Base-by-base conservation (phyloP, 2,329 filamentous ascomycete genomes). In the Beauveria australis region DNA sequence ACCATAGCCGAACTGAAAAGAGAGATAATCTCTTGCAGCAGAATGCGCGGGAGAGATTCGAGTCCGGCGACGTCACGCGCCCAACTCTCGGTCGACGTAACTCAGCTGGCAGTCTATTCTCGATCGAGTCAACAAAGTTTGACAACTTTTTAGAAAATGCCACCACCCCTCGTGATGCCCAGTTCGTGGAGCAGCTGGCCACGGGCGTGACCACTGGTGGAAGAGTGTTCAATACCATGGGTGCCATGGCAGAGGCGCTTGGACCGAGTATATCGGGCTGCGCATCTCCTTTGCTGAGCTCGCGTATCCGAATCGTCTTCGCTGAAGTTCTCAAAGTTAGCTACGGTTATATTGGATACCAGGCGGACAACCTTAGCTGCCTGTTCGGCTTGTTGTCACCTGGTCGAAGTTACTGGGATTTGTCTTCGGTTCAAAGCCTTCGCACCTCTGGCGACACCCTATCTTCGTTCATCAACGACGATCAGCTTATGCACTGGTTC, bases 301-400 rank as follows among this genome's bases (percentile, higher is more conserved):
- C 85, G 46, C 82, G 84, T 63, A 79, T 88, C 67, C 84, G 89
- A 28, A 71, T 81, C 30, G 77, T 82, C 9, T 83, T 93, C 53
- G 76, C 93, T 41, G 87, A 91, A 63, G 78, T 94, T 12, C 76
- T 94, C 49, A 86, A 87, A 62, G 81, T 84, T 43, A 86, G 85
- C 16, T 80, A 88, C 55, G 79, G 83, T 4, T 79, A 87, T 44
- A 79, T 92, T 47, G 84, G 86, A 10, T 96, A 95, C 70, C 86
- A 86, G 60, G 81, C 83, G 0, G 89, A 92, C 58, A 79, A 92
- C 4, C 77, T 95, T 9, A 78, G 81, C 40, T 81, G 87, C 1
- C 78, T 90, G 9, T 73, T 92, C 41, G 80, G 85, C 0, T 78
- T 91, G 2, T 75, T 95, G 18, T 79, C 79, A 3, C 79, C 79